Conservation (phyloP, 2,329 filamentous ascomycete genomes). For the Beauveria australis region DNA sequence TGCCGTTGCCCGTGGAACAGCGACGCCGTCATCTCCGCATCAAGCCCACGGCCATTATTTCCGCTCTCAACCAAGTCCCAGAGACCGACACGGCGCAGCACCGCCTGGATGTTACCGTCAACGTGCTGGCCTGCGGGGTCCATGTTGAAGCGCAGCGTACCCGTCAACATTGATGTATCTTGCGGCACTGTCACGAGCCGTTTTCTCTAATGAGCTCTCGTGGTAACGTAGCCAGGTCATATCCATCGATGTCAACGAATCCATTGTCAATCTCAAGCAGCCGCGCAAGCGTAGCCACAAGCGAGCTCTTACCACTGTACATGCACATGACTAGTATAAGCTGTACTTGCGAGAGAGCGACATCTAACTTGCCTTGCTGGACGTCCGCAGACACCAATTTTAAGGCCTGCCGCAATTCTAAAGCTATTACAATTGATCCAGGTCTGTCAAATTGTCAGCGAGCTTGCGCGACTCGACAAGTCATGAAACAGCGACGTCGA, state of each 20-base stretch:
- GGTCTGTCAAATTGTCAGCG: slow-evolving; percentile 11
- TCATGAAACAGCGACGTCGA: slow-evolving; percentile 13
- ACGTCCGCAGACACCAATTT: slow-evolving; percentile 36
- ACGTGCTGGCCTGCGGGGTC: slow-evolving; percentile 31
- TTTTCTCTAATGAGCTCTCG: slow-evolving; percentile 17
- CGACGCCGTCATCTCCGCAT: slow-evolving; percentile 22
- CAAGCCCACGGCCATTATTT: slow-evolving; percentile 25
- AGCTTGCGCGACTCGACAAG: slow-evolving; percentile 21
- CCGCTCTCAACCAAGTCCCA: slow-evolving; percentile 29
- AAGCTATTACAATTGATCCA: slow-evolving; percentile 20
- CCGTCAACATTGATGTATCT: slow-evolving; percentile 41
- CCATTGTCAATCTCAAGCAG: slow-evolving; percentile 36
- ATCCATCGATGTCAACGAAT: slow-evolving; percentile 35
- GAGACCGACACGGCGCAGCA: slow-evolving; percentile 36
- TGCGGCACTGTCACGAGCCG: slow-evolving; percentile 39
- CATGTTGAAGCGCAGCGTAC: slow-evolving; percentile 39
- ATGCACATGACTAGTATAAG: not conserved
- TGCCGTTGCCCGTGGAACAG: slow-evolving; percentile 37
- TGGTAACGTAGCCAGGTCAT: slow-evolving; percentile 24
- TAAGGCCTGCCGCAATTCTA: slow-evolving; percentile 24
- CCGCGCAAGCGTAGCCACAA: slow-evolving; percentile 37
- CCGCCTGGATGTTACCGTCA: slow-evolving; percentile 33
- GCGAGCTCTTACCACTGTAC: slow-evolving; percentile 24
- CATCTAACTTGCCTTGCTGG: slow-evolving; percentile 24
- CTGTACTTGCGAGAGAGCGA: too few species aligned